A percentile compares a stretch with the other conserved stretches of the same genome.
Conservation (phyloP, 2,329 filamentous ascomycete genomes). For the Colletotrichum destructivum region DNA sequence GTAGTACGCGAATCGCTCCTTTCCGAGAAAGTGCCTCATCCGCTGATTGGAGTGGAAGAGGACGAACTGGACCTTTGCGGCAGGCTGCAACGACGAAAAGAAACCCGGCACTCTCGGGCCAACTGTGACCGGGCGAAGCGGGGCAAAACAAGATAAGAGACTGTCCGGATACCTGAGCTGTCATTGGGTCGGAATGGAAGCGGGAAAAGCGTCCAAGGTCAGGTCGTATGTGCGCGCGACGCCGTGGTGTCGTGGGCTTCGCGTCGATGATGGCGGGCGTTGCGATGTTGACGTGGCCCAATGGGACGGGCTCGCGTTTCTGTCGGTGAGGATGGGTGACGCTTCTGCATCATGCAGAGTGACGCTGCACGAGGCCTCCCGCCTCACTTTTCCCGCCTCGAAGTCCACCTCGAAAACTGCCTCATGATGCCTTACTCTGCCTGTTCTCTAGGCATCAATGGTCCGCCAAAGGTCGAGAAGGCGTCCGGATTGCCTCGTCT, state of each 20-base stretch:
- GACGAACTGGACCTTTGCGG: neutral
- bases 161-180: too few species aligned
- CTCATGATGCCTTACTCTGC: neutral
- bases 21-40: neutral
- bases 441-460: neutral
- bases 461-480: slow-evolving; percentile 1
- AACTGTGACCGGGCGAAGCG: neutral
- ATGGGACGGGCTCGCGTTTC: neutral
- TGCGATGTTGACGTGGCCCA: neutral
- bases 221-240: neutral
- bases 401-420: neutral
- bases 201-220: neutral
- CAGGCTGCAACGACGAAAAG: neutral
- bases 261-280: neutral
- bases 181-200: neutral
- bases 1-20: too few species aligned
- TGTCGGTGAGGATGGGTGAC: neutral
- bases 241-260: neutral
- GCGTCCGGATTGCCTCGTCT: neutral
- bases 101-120: neutral
- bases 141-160: neutral
- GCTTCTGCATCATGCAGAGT: slow-evolving; percentile 2
- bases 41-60: neutral
- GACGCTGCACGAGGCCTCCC: neutral
- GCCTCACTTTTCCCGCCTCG: neutral